Evolutionary conservation across 345 rosid species (phyloP), one percentile per base, ranked within the genome.

Genomic region (Eucalyptus cloeziana): DNA sequence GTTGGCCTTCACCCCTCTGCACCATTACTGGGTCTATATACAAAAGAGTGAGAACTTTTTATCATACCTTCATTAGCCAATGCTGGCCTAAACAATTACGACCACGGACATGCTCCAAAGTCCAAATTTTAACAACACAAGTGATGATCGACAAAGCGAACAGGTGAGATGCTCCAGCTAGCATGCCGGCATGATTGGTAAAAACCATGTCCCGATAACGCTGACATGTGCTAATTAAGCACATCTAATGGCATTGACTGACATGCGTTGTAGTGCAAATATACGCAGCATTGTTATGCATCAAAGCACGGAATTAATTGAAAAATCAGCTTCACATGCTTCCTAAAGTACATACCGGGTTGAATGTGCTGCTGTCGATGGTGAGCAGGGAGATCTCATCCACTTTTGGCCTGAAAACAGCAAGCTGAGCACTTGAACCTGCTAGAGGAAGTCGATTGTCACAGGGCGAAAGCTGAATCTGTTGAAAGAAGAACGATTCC

Each of bases 351-450:
- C 93, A 81, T 95, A 97, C 99, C 93, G 94, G 95, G 86, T 88
- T 88, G 71, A 94, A 94, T 88, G 92, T 58, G 37, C 86, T 89
- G 89, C 90, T 91, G 30, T 94, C 91, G 92, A 98, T 89, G 89
- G 99, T 94, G n/a, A 98, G 97, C 88, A 96, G 96, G 86, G 99
- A 94, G 71, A 96, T 92, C 93, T 98, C 96, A 17, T 98, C 98
- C 11, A 96, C 95, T 90, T 92, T 92, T 1, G 99, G 98, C 92
- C 99, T 89, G 90, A 96, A 98, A 50, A 96, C 91, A 8, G 99
- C 94, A 8, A 98, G 94, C 91, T 94, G 93, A 3, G 98, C 95
- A 45, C 15, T 58, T 51, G 93, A 92, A 40, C 90, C 87, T 7
- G 94, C 87, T 9, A 98, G 92, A 85, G 90, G 92, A 31, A 96